phyloP scores from a whole-genome alignment of 2,329 filamentous ascomycete genomes.

The Diplodia intermedia region DNA sequence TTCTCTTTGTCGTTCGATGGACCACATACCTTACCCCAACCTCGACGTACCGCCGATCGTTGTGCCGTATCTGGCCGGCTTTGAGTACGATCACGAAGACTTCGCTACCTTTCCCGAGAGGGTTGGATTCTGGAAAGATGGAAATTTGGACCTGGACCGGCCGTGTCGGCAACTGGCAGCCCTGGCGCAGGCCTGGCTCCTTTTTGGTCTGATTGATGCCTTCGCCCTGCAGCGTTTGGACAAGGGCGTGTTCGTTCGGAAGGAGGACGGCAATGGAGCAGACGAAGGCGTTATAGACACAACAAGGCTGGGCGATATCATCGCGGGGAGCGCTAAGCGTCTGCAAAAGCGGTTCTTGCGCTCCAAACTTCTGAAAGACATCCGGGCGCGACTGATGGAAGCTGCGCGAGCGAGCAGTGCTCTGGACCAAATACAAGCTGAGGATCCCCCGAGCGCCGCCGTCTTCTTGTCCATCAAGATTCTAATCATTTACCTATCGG shows the following conservation, averaged over 20 bases:
- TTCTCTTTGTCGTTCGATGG: not conserved
- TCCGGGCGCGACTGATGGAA: not conserved
- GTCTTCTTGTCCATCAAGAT: not conserved
- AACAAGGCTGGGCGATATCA: not conserved
- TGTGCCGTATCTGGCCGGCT: not conserved
- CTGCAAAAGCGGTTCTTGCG: too few relatives aligned
- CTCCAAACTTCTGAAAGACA: not conserved
- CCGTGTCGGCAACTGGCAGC: not conserved
- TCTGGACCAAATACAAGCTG: not conserved
- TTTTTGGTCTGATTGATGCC: not conserved
- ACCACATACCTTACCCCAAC: not conserved
- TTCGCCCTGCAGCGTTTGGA: not conserved
- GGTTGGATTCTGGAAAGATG: not conserved
- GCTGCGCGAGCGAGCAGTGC: not conserved
- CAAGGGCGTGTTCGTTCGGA: not conserved
- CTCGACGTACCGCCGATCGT: not conserved
- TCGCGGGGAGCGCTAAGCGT: not conserved
- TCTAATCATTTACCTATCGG: not conserved
- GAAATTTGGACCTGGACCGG: not conserved
- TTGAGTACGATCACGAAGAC: not conserved
- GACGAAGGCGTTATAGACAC: not conserved
- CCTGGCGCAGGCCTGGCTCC: not conserved
- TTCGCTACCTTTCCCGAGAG: not conserved
- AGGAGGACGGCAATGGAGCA: not conserved
- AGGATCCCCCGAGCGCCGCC: not conserved